Conservation (phyloP, 768 basidiomycete genomes). For the Rhodotorula babjevae region DNA sequence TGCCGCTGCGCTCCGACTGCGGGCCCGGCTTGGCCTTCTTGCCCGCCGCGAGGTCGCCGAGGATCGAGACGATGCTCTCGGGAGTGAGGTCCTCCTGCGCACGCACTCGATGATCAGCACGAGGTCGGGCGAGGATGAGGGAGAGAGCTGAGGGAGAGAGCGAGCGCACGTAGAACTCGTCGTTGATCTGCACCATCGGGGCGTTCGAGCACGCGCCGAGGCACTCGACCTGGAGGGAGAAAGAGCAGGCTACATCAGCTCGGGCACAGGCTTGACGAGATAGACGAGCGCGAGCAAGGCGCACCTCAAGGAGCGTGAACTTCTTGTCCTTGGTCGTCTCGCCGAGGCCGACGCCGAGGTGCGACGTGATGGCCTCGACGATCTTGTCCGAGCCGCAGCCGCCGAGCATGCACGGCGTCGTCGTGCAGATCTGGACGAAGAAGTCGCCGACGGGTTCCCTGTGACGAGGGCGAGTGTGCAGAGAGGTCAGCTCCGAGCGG, state of each 20-base stretch:
- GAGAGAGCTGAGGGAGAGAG: conserved; percentile 13
- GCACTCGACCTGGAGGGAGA: conserved; percentile 67
- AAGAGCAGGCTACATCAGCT: too few relatives aligned
- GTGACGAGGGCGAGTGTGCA: background rate
- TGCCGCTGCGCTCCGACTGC: conserved; percentile 50
- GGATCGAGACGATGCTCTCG: conserved; percentile 50
- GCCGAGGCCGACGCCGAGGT: conserved; percentile 63
- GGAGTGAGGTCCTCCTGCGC: conserved; percentile 52
- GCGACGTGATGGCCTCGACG: conserved; percentile 71
- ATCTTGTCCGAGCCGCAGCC: conserved; percentile 78
- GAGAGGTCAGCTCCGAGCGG: background rate
- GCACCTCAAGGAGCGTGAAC: conserved; percentile 82
- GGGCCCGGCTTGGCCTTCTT: conserved; percentile 89
- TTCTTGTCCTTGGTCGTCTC: conserved; percentile 93
- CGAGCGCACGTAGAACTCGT: conserved; percentile 87
- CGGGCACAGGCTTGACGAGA: too few relatives aligned
- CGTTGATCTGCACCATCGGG: conserved; percentile 90
- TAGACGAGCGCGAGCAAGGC: too few relatives aligned
- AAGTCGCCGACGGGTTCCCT: conserved; percentile 90
- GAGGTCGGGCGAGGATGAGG: background rate
- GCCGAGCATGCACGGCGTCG: conserved; percentile 91
- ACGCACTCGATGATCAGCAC: background rate
- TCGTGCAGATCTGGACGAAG: conserved; percentile 97
- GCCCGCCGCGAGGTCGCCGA: conserved; percentile 54
- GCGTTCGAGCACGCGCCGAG: conserved; percentile 98